Evolutionary conservation across 306 rosid species (phyloP), one percentile per base, ranked within the genome.

Genomic region (Corylus heterophylla): DNA sequence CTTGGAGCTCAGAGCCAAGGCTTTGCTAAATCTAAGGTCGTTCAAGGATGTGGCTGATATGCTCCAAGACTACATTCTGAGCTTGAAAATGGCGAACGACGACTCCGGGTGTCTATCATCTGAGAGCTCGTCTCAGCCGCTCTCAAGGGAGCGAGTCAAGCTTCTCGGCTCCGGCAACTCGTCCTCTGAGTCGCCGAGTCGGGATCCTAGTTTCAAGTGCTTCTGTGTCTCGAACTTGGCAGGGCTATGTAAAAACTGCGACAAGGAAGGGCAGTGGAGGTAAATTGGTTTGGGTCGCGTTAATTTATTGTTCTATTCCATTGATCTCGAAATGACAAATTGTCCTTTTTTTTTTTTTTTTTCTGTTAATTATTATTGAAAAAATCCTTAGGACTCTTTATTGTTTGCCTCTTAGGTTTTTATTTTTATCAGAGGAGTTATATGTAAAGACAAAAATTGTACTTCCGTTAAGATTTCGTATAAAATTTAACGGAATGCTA

Each of bases 201-300:
- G 86, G 27, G 93, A 93, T 75, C 90, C 90, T 74, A 84, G 89
- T 49, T 96, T 96, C 79, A 96, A 96, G 85, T 96, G 99, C 79
- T 96, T 96, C 88, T 96, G 98, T 18, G 93, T 96, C 8, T 90
- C 98, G 0, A 97, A 96, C 83, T 87, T 93, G 97, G 96, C 99
- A 13, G 94, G 98, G 0, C 88, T 96, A 0, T 77, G 88, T 85
- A 96, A 89, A 89, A 93, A 83, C 44, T 75, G 91, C 82, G 90
- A 89, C 20, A 89, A 91, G 64, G 93, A 96, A 86, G 98, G 97
- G 86, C 99, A 90, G 74, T 96, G 99, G 99, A 96, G 98, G 99
- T 96, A 86, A 85, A 8, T 22, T 78, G 37, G 7, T n/a, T 1
- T 0, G 7, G 68, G 17, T 12, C 4, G 16, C 3, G 31, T 27